phyloP scores from a whole-genome alignment of 1,284 basidiomycete genomes.

The Ustilago vetiveriae region DNA sequence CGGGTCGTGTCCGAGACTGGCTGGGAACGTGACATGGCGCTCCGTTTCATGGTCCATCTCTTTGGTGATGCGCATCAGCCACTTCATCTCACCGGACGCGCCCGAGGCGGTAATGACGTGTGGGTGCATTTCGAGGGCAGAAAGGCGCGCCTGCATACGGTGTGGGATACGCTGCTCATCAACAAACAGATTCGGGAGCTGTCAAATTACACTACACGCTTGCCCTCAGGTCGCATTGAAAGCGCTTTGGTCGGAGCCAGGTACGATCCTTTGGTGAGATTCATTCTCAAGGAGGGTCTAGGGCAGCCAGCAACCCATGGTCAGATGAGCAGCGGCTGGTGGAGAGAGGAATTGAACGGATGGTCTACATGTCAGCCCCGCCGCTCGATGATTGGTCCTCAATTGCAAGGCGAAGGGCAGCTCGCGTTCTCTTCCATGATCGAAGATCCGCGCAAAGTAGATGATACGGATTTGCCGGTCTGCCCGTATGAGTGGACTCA shows the following conservation, averaged over 20 bases:
- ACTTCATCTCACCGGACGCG: constrained; percentile 83
- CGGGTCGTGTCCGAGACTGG: constrained; percentile 41
- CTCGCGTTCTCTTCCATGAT: constrained; percentile 15
- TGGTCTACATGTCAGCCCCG: constrained; percentile 60
- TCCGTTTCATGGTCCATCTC: constrained; percentile 90
- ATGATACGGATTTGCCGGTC: constrained; percentile 69
- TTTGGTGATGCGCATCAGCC: constrained; percentile 91
- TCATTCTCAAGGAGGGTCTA: constrained; percentile 82
- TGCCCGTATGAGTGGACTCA: constrained; percentile 75
- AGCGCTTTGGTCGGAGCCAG: constrained; percentile 78
- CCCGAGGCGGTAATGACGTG: constrained; percentile 81
- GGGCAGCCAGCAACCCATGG: constrained; percentile 37
- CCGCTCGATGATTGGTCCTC: not conserved
- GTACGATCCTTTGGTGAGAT: constrained; percentile 88
- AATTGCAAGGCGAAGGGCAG: constrained; percentile 10
- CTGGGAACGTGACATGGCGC: constrained; percentile 71
- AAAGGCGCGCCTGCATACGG: constrained; percentile 75
- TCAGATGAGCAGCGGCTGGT: constrained; percentile 30
- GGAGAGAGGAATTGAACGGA: constrained; percentile 26
- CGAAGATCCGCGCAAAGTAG: constrained; percentile 32
- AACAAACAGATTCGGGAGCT: constrained; percentile 81
- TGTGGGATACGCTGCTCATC: constrained; percentile 85
- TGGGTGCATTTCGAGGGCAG: constrained; percentile 66
- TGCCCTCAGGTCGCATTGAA: constrained; percentile 76
- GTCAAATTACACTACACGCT: constrained; percentile 77